Evolutionary conservation across 352 stramenopile species (phyloP).

Genomic region (Aphanomyces stellatus): DNA sequence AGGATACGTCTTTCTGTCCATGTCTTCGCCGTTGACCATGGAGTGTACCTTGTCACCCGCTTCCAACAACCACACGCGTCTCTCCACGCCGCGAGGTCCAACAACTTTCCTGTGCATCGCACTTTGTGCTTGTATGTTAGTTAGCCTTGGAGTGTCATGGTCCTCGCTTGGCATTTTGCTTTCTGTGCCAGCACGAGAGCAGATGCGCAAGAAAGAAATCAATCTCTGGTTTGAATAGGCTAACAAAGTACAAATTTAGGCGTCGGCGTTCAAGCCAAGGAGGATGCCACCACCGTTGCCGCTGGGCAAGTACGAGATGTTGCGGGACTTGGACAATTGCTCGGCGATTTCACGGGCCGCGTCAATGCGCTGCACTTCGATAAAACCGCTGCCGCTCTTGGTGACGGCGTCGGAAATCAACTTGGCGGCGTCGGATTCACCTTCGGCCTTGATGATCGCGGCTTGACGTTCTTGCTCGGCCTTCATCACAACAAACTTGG

Average conservation of each 20-base stretch:
- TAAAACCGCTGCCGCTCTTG: slow-evolving; percentile 96
- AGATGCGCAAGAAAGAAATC: background rate
- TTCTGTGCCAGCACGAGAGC: background rate
- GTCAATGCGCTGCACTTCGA: slow-evolving; percentile 99
- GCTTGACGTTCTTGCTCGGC: slow-evolving; percentile 97
- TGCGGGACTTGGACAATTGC: slow-evolving; percentile 94
- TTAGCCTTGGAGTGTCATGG: no score
- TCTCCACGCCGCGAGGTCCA: no score
- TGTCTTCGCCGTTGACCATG: no score
- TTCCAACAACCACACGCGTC: no score
- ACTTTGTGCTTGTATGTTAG: no score
- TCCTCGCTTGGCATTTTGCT: no score
- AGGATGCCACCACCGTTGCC: slow-evolving; percentile 73
- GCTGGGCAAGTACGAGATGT: slow-evolving; percentile 97
- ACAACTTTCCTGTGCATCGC: no score
- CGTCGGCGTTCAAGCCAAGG: slow-evolving; percentile 42
- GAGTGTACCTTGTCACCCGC: no score
- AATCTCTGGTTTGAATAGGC: background rate
- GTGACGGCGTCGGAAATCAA: slow-evolving; percentile 98
- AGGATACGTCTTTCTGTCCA: no score
- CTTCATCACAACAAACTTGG: slow-evolving; percentile 98
- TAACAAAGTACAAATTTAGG: no score
- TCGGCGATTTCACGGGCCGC: slow-evolving; percentile 99
- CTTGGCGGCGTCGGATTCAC: slow-evolving; percentile 96
- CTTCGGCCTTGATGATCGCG: slow-evolving; percentile 88